phyloP scores from a whole-genome alignment of 108 stramenopile genomes.

The Fistulifera pelliculosa region DNA sequence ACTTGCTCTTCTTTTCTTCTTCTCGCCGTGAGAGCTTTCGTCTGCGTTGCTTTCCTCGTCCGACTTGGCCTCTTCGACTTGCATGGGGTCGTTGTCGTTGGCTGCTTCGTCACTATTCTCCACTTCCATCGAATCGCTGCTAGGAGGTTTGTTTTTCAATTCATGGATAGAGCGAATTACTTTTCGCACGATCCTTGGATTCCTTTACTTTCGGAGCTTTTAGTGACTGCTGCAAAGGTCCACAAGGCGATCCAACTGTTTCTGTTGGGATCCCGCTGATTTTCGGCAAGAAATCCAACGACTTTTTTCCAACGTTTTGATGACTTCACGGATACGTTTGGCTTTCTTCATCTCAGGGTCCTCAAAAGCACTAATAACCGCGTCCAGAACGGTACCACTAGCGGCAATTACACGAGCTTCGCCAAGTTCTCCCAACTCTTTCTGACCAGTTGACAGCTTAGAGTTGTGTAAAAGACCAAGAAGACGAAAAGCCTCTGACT shows the following conservation, averaged over 20 bases:
- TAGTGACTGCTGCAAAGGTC: slow-evolving; percentile 10
- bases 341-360: slow-evolving; percentile 49
- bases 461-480: slow-evolving; percentile 23
- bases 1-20: slow-evolving; percentile 33
- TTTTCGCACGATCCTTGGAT: too few relatives aligned
- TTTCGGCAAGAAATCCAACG: slow-evolving; percentile 14
- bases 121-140: not conserved
- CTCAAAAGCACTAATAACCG: slow-evolving; percentile 17
- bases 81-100: slow-evolving; percentile 2
- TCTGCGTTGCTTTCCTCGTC: slow-evolving; percentile 1
- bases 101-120: not conserved
- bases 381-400: slow-evolving; percentile 6
- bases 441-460: slow-evolving; percentile 10
- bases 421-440: slow-evolving; percentile 10
- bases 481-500: slow-evolving; percentile 52
- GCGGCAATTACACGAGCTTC: not conserved
- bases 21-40: not conserved
- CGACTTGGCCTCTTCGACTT: slow-evolving; percentile 7
- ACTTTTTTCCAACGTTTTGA: slow-evolving; percentile 46
- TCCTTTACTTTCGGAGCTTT: too few relatives aligned
- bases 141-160: slow-evolving; percentile 1
- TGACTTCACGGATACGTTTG: slow-evolving; percentile 32
- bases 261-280: not conserved
- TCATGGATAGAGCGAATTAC: slow-evolving; percentile 7
- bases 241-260: slow-evolving; percentile 6